Evolutionary conservation across 208 protist species (phyloP), one percentile per base, ranked within the genome.

Genomic region (Acanthamoeba lenticulata): DNA sequence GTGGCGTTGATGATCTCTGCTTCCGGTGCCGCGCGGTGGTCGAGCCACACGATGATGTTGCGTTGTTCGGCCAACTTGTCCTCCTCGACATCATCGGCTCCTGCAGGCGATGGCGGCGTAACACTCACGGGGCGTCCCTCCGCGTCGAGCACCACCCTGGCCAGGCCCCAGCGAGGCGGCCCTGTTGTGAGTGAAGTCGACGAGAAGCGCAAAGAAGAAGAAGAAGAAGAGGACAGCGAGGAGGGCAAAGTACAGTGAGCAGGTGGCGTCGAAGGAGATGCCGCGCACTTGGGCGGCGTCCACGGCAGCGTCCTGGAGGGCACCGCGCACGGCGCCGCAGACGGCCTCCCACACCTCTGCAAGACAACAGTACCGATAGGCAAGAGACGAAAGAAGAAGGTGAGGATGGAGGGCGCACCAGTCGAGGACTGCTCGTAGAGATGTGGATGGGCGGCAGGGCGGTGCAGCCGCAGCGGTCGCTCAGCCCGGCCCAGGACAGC

Each of bases 41-140:
- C 79, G 3, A 89, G 42, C 79, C 79, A 89, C 79, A 89, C 42
- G 15, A 89, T 89, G n/a, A 89, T 62, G 32, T 89, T 62, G 79
- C 29, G 60, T 1, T 67, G n/a, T 52, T 9, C 47, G 11, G 38
- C 24, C 72, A 40, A 7, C 13, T 9, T 44, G 11, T 57, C 79
- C 27, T 89, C 32, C 21, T 32, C 6, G 36, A 29, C 69, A n/a
- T 42, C 7, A 2, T 13, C 69, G 15, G 3, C 69, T 19, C 24
- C 38, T 36, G 27, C 44, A 21, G n/a, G 3, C 17, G n/a, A 9
- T 21, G 69, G 69, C 9, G 69, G 69, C 5, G 69, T 79, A 29
- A 79, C 69, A 32, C 69, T 79, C 32, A 79, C 69, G 24, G 36
- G 69, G 0, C 36, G 69, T n/a, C 69, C 69, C 40, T 79, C 69